Percentiles rank a stretch among this genome's conserved stretches.
Conservation (phyloP, 345 rosid genomes). For the Bruguiera parviflora region DNA sequence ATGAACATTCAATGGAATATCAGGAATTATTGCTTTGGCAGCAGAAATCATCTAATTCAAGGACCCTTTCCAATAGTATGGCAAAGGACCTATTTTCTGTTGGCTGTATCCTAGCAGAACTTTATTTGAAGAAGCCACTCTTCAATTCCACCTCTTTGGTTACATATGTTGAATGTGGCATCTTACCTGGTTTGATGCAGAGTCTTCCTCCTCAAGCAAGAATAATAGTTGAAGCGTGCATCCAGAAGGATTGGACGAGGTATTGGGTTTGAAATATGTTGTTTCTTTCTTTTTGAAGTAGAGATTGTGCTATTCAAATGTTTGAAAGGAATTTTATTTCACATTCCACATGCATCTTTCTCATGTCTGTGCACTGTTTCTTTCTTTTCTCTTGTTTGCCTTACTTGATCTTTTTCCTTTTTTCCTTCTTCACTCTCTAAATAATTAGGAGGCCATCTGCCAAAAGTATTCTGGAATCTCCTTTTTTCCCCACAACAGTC, state of each 20-base stretch:
- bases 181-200: conserved; percentile 51
- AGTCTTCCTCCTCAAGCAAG: conserved; percentile 74
- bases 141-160: conserved; percentile 65
- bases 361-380: conserved; percentile 10
- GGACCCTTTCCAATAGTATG: conserved; percentile 35
- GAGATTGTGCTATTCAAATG: not conserved
- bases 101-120: conserved; percentile 85
- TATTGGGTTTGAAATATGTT: conserved; percentile 18
- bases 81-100: conserved; percentile 74
- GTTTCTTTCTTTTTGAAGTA: not conserved
- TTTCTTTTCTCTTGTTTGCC: not conserved
- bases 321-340: conserved; percentile 12
- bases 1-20: conserved; percentile 51
- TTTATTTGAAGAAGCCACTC: conserved; percentile 66
- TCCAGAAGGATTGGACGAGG: conserved; percentile 70
- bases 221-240: conserved; percentile 71
- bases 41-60: conserved; percentile 42
- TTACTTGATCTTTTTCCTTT: too few relatives aligned
- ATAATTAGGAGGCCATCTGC: conserved; percentile 81
- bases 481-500: conserved; percentile 74
- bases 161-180: conserved; percentile 44
- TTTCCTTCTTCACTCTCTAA: conserved; percentile 22
- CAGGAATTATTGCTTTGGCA: conserved; percentile 72
- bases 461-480: conserved; percentile 74
- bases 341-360: not conserved